phyloP scores from a whole-genome alignment of 371 early-diverging fungal species.

The Parasitella parasitica region DNA sequence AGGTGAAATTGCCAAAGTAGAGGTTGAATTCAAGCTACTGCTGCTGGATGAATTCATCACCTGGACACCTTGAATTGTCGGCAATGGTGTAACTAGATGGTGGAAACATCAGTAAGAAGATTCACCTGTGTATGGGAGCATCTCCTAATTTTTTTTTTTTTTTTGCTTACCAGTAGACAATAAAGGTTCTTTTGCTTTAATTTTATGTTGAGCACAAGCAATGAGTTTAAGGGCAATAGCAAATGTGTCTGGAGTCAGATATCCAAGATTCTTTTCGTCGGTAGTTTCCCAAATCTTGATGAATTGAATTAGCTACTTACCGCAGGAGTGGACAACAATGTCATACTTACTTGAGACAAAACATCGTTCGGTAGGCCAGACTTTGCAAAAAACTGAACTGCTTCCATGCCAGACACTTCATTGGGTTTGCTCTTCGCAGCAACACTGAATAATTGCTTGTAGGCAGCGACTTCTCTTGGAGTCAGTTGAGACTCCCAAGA shows the following conservation, averaged over 20 bases:
- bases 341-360: conserved; percentile 66
- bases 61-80: conserved; percentile 45
- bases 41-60: neutral
- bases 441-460: conserved; percentile 60
- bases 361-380: conserved; percentile 63
- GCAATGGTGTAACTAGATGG: conserved; percentile 36
- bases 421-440: conserved; percentile 63
- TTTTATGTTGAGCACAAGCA: conserved; percentile 34
- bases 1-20: conserved; percentile 4
- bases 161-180: conserved; percentile 29
- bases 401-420: conserved; percentile 63
- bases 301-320: no score
- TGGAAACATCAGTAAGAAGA: neutral
- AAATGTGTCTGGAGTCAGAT: conserved; percentile 29
- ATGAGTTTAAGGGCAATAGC: conserved; percentile 35
- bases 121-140: neutral
- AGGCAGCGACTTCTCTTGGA: conserved; percentile 61
- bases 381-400: conserved; percentile 78
- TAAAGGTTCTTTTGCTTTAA: conserved; percentile 19
- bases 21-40: neutral
- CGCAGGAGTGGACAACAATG: no score
- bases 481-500: conserved; percentile 44
- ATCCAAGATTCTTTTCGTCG: conserved; percentile 31
- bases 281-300: conserved; percentile 39
- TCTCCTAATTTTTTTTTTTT: neutral